These are phyloP conservation scores for Pythium sp. DNA, from an alignment of 352 stramenopile species.

Conservation along the genomic window DNA sequence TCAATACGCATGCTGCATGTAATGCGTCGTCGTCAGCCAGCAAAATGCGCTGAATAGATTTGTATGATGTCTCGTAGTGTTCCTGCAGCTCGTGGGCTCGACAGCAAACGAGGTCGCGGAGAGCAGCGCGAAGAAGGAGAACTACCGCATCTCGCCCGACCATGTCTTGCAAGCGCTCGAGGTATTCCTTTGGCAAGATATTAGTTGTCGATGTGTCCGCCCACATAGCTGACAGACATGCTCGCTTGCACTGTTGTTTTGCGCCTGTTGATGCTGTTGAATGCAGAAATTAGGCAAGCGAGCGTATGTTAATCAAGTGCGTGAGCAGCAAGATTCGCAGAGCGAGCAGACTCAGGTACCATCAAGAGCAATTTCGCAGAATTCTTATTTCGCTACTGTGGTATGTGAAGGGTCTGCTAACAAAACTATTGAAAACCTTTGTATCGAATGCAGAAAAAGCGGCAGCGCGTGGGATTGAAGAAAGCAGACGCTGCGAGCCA, in stretches of 20 bases:
- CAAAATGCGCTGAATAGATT: neutral
- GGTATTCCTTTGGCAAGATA: constrained; percentile 17
- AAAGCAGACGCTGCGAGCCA: constrained; percentile 38
- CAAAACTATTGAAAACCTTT: neutral
- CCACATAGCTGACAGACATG: neutral
- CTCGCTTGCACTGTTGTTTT: constrained; percentile 1
- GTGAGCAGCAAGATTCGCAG: constrained; percentile 28
- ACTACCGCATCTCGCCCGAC: constrained; percentile 65
- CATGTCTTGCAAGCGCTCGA: constrained; percentile 55
- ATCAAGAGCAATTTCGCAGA: neutral
- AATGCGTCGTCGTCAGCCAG: too few relatives aligned
- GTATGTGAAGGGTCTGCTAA: neutral
- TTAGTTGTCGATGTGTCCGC: neutral
- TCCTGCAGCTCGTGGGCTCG: constrained; percentile 42
- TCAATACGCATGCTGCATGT: neutral
- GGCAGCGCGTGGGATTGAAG: constrained; percentile 33
- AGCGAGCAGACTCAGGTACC: constrained; percentile 29
- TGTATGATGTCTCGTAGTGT: constrained; percentile 26
- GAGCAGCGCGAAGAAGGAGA: constrained; percentile 48
- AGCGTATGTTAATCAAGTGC: constrained; percentile 29
- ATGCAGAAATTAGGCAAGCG: constrained; percentile 36
- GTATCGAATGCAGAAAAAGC: constrained; percentile 29
- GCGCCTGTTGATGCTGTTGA: constrained; percentile 1
- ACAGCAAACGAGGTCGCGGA: constrained; percentile 56
- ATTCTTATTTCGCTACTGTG: neutral